A percentile compares a stretch with the other conserved stretches of the same genome.
phyloP scores from a whole-genome alignment of 306 rosid genomes.

The Glycine soja region DNA sequence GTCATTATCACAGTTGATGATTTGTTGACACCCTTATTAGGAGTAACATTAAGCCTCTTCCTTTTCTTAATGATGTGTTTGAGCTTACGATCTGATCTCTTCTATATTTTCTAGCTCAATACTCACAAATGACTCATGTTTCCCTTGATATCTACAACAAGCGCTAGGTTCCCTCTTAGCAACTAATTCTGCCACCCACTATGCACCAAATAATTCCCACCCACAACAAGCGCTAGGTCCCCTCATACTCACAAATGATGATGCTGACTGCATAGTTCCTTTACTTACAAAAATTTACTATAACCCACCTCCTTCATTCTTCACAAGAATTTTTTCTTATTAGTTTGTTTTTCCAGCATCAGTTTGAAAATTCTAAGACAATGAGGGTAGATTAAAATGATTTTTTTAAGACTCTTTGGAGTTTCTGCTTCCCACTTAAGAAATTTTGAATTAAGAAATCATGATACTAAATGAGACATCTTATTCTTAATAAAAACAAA shows the following conservation, averaged over 20 bases:
- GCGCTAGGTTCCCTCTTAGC: conserved; percentile 36
- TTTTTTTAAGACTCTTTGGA: too few species aligned
- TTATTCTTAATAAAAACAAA: too few species aligned
- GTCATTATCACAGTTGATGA: conserved; percentile 47
- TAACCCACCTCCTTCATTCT: not conserved
- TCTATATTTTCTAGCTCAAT: conserved; percentile 43
- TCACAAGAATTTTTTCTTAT: not conserved
- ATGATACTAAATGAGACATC: too few species aligned
- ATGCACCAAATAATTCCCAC: too few species aligned
- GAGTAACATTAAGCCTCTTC: conserved; percentile 36
- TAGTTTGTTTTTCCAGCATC: too few species aligned
- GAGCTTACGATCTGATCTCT: conserved; percentile 37
- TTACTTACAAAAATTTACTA: too few species aligned
- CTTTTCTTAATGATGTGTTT: conserved; percentile 43
- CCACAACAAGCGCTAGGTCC: too few species aligned
- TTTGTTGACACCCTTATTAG: conserved; percentile 48
- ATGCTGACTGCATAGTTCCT: too few species aligned
- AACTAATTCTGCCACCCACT: conserved; percentile 45
- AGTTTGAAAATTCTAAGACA: too few species aligned
- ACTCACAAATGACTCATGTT: conserved; percentile 46
- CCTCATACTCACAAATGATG: too few species aligned
- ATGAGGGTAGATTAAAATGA: conserved; percentile 18
- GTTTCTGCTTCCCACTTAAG: too few species aligned
- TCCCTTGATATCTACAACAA: conserved; percentile 46
- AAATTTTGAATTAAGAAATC: too few species aligned